Evolutionary conservation across 2,329 filamentous ascomycete species (phyloP), one percentile per base, ranked within the genome.

Genomic region (Fusarium sp.): DNA sequence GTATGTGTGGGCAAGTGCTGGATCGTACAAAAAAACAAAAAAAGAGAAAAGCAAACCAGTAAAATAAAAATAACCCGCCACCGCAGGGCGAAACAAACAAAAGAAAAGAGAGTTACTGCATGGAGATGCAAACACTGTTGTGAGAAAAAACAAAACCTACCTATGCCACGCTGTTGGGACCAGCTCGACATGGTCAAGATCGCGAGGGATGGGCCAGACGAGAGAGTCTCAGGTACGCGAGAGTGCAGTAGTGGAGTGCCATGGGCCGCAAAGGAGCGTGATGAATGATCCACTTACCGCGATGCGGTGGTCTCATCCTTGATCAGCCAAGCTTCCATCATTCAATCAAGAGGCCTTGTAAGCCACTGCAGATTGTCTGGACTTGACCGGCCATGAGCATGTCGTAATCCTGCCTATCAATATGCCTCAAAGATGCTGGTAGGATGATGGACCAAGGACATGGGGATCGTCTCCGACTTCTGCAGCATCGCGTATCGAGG

Each of bases 241-340:
- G 36, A 31, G 36, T 6, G 18, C 42, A 57, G 33, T 20, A 40
- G 33, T 49, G 45, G 52, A n/a, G n/a, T n/a, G 59, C 34, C 36
- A 59, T 31, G 28, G 28, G 28, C 28, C 28, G 28, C 28, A 31
- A 5, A 31, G 28, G 54, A 46, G 44, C 34, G 55, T 66, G 61
- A 61, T 57, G 14, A 68, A 36, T 40, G 54, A 24, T 68, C 67
- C 67, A 69, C 67, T 53, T 58, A 31, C 66, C 58, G 44, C 66
- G 53, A 51, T 63, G 50, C 33, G 52, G 46, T 69, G 66, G 67
- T 49, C 53, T 69, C 55, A 69, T 70, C 68, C 39, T 68, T 70
- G 50, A 70, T 69, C 53, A 68, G 68, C 57, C 67, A 63, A 55
- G 66, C 42, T 43, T 65, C 31, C 28, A 48, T 48, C 13, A 18